Evolutionary conservation across 2,329 filamentous ascomycete genomes (phyloP).

Genomic region (Fusarium chaquense): DNA sequence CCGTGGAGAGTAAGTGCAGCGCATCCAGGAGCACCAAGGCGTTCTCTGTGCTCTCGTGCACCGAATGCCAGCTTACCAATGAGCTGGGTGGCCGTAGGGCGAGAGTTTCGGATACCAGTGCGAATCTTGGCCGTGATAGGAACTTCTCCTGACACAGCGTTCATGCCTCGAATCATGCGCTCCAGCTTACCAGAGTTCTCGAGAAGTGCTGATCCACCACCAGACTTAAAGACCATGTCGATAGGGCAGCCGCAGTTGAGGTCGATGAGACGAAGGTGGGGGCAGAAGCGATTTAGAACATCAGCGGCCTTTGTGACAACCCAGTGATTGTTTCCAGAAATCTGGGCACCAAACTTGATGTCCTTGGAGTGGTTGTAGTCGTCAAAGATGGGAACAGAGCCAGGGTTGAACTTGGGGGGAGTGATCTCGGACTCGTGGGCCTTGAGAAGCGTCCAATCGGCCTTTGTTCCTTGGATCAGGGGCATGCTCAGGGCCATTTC

Average conservation of each 20-base stretch:
- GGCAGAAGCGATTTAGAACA: conserved; percentile 79
- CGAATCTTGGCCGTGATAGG: conserved; percentile 96
- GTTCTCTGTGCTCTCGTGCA: conserved; percentile 75
- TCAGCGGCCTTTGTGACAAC: conserved; percentile 90
- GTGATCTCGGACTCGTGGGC: conserved; percentile 85
- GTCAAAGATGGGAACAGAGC: conserved; percentile 67
- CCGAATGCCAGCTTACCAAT: conserved; percentile 87
- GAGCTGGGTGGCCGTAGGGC: conserved; percentile 83
- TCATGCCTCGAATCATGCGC: conserved; percentile 97
- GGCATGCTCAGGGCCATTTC: conserved; percentile 98
- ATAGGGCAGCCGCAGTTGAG: conserved; percentile 98
- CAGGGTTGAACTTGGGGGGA: conserved; percentile 75
- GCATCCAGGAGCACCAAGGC: conserved; percentile 82
- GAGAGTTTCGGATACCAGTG: conserved; percentile 85
- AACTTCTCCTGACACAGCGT: conserved; percentile 87
- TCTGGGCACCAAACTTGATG: conserved; percentile 90
- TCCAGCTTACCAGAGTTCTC: conserved; percentile 89
- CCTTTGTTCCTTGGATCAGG: conserved; percentile 87
- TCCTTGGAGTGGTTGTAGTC: conserved; percentile 87
- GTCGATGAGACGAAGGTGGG: conserved; percentile 89
- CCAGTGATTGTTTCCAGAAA: conserved; percentile 93
- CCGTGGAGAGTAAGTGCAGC: conserved; percentile 97
- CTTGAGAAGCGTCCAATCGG: conserved; percentile 95
- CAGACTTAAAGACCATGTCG: conserved; percentile 88
- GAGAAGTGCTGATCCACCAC: conserved; percentile 91